Conservation (phyloP, 352 stramenopile species). For the Phytophthora vignae region DNA sequence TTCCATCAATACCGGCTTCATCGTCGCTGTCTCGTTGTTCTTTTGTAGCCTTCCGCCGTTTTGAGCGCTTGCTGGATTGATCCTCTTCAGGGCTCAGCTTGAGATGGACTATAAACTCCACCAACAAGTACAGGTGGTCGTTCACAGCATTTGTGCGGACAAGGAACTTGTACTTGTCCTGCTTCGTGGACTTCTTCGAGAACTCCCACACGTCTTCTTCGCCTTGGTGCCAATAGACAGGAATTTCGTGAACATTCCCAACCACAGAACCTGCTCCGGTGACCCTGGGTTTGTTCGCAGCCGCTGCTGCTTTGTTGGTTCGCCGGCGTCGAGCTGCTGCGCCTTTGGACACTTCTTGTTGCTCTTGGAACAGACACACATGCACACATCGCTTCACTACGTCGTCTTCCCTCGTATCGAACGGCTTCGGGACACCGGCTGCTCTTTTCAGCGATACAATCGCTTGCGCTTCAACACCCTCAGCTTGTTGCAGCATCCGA, state of each 20-base stretch:
- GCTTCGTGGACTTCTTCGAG: slow-evolving; percentile 76
- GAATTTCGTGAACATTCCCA: slow-evolving; percentile 82
- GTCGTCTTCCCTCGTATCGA: slow-evolving; percentile 79
- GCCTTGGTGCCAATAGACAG: slow-evolving; percentile 69
- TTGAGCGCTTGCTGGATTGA: slow-evolving; percentile 21
- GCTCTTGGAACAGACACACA: slow-evolving; percentile 79
- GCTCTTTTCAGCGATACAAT: slow-evolving; percentile 82
- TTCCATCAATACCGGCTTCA: slow-evolving; percentile 10
- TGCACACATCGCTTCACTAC: slow-evolving; percentile 85
- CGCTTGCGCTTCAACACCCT: slow-evolving; percentile 63
- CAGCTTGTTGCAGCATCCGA: slow-evolving; percentile 57
- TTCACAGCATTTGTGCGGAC: slow-evolving; percentile 78
- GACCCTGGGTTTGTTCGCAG: slow-evolving; percentile 1
- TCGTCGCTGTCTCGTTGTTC: slow-evolving; percentile 19
- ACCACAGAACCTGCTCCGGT: slow-evolving; percentile 52
- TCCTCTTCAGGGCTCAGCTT: slow-evolving; percentile 41
- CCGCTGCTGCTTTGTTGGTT: slow-evolving; percentile 5
- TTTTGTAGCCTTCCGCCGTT: slow-evolving; percentile 17
- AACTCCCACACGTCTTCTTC: slow-evolving; percentile 89
- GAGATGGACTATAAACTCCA: slow-evolving; percentile 82
- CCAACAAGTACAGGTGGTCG: slow-evolving; percentile 68
- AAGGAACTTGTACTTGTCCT: slow-evolving; percentile 87
- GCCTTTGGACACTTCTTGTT: slow-evolving; percentile 41
- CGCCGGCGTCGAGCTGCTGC: slow-evolving; percentile 10
- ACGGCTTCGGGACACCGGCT: slow-evolving; percentile 74